Conservation (phyloP, 2,329 filamentous ascomycete genomes). For the Aureobasidium sp. region DNA sequence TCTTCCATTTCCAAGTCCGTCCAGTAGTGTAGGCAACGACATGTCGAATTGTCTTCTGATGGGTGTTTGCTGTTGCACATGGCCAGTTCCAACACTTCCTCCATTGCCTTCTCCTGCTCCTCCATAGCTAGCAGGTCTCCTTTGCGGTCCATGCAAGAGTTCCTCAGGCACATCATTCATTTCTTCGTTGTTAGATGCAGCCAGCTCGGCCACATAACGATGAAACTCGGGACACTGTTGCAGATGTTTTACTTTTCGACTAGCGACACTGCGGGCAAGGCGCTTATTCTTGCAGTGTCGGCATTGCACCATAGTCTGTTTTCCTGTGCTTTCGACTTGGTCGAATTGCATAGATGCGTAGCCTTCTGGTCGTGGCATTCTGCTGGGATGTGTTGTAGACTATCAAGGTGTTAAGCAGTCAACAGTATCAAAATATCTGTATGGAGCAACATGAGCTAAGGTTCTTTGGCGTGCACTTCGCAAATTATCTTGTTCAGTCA, state of each 20-base stretch:
- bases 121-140: not conserved
- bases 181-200: not conserved
- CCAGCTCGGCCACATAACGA: not conserved
- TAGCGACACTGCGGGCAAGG: conserved; percentile 4
- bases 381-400: not conserved
- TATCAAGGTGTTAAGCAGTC: not conserved
- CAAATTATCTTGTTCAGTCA: no score
- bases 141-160: not conserved
- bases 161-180: not conserved
- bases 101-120: not conserved
- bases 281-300: conserved; percentile 6
- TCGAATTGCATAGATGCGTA: conserved; percentile 12
- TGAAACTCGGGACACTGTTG: not conserved
- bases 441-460: not conserved
- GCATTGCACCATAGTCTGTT: conserved; percentile 8
- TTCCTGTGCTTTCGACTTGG: conserved; percentile 1
- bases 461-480: not conserved
- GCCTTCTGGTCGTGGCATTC: conserved; percentile 11
- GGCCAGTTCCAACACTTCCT: not conserved
- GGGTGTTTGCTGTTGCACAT: not conserved
- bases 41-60: not conserved
- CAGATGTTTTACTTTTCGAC: not conserved
- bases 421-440: not conserved
- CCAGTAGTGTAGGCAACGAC: conserved; percentile 1
- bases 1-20: not conserved